A percentile compares a stretch with the other conserved stretches of the same genome.
These are phyloP conservation scores for Ehretia macrophylla DNA, from an alignment of 257 asterid species.

Conservation along the genomic window DNA sequence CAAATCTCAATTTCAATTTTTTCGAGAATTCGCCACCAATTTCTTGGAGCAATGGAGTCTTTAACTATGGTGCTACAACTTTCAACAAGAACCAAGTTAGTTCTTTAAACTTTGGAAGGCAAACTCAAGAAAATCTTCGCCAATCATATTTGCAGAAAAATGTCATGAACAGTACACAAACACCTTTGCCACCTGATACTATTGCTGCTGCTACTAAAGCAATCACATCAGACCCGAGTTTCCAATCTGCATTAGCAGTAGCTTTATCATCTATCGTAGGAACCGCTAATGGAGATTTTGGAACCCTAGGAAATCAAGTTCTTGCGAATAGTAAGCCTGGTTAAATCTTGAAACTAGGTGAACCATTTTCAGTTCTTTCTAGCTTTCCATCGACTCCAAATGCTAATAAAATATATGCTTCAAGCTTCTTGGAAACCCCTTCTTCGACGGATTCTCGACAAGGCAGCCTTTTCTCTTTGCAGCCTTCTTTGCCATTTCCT, in stretches of 20 bases:
- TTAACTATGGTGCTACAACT: too few relatives aligned
- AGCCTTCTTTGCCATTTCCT: conserved; percentile 18
- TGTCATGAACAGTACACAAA: too few relatives aligned
- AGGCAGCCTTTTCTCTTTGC: conserved; percentile 15
- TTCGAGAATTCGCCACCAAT: too few relatives aligned
- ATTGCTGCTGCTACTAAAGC: too few relatives aligned
- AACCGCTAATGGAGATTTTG: conserved; percentile 14
- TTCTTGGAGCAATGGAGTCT: conserved; percentile 59
- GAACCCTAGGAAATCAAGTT: conserved; percentile 15
- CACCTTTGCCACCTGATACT: conserved; percentile 45
- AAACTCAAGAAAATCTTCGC: conserved; percentile 35
- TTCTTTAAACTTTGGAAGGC: conserved; percentile 56
- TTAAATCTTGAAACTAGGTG: too few relatives aligned
- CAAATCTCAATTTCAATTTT: too few relatives aligned
- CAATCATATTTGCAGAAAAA: conserved; percentile 50
- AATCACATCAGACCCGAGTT: conserved; percentile 76
- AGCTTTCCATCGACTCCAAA: too few relatives aligned
- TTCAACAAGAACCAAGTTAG: conserved; percentile 29
- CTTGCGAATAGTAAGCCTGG: too few relatives aligned
- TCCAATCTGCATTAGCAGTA: conserved; percentile 86
- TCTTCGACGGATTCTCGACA: conserved; percentile 26
- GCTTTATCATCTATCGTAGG: conserved; percentile 76
- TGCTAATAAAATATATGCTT: too few relatives aligned
- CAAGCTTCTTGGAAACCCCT: conserved; percentile 17
- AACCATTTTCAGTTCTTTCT: conserved; percentile 30